Percentiles rank a stretch among this genome's conserved stretches.
These are phyloP conservation scores for Leccinellum albellum DNA, from an alignment of 768 basidiomycete genomes.

Conservation along the genomic window DNA sequence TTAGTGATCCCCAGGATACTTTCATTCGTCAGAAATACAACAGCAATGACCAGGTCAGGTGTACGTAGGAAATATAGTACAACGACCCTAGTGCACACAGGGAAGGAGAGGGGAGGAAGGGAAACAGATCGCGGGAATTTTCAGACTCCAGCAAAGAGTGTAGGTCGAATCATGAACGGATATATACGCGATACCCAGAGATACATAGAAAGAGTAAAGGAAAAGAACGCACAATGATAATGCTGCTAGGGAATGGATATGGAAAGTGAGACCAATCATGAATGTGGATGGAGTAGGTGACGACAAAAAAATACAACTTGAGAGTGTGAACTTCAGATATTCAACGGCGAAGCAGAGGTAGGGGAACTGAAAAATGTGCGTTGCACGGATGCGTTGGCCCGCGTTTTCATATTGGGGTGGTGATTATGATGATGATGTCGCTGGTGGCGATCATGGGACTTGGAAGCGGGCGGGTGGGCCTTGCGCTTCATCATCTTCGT, in stretches of 20 bases:
- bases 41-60: slow-evolving; percentile 2
- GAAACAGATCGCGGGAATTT: neutral
- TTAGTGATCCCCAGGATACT: neutral
- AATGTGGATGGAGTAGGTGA: slow-evolving; percentile 5
- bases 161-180: slow-evolving; percentile 15
- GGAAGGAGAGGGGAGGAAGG: neutral
- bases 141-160: slow-evolving; percentile 9
- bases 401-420: slow-evolving; percentile 62
- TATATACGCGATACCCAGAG: slow-evolving; percentile 22
- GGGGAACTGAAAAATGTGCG: slow-evolving; percentile 39
- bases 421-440: slow-evolving; percentile 53
- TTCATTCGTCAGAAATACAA: slow-evolving; percentile 17
- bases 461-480: slow-evolving; percentile 39
- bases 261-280: slow-evolving; percentile 1
- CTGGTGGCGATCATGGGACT: slow-evolving; percentile 42
- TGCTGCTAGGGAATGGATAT: slow-evolving; percentile 15
- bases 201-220: slow-evolving; percentile 13
- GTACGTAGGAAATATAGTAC: slow-evolving; percentile 7
- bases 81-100: slow-evolving; percentile 1
- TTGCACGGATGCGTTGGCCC: slow-evolving; percentile 54
- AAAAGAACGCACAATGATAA: neutral
- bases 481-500: slow-evolving; percentile 64
- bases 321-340: slow-evolving; percentile 18
- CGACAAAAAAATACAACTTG: slow-evolving; percentile 23
- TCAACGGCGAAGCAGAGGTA: slow-evolving; percentile 25